Conservation (phyloP, 129 eudicot species). For the Lactuca sativa region DNA sequence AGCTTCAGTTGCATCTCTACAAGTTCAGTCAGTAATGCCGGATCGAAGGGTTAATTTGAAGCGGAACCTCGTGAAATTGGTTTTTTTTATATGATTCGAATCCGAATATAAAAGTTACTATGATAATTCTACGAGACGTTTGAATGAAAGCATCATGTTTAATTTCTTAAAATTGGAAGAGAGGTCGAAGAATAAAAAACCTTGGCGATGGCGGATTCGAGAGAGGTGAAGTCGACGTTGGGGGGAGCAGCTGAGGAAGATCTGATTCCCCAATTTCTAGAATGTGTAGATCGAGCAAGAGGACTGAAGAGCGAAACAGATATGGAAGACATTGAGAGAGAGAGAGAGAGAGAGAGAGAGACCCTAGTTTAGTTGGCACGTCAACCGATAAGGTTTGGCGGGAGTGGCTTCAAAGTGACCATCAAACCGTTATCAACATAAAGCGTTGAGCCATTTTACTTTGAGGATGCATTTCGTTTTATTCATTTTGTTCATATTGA, state of each 20-base stretch:
- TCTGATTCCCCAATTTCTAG: constrained; percentile 35
- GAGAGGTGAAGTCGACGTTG: constrained; percentile 55
- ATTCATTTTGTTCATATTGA: too few species aligned
- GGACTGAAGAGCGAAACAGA: constrained; percentile 28
- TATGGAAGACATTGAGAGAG: constrained; percentile 21
- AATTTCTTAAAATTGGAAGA: not conserved
- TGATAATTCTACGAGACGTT: constrained; percentile 2
- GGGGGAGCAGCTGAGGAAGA: constrained; percentile 64
- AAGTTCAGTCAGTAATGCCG: not conserved
- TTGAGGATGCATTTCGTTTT: not conserved
- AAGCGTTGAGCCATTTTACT: too few species aligned
- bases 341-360: constrained; percentile 2
- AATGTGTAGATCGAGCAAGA: constrained; percentile 26
- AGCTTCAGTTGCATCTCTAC: not conserved
- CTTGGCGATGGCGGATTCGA: constrained; percentile 63
- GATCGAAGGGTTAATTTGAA: not conserved
- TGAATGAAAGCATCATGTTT: not conserved
- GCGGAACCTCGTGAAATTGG: not conserved
- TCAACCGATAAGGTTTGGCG: constrained; percentile 46
- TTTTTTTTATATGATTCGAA: constrained; percentile 5
- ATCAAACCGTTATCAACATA: not conserved
- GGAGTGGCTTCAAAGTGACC: constrained; percentile 34
- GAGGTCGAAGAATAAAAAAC: not conserved
- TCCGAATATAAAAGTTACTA: not conserved
- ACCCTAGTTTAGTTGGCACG: not conserved